phyloP scores from a whole-genome alignment of 73 alveolate species.

The Paramecium pentaurelia region DNA sequence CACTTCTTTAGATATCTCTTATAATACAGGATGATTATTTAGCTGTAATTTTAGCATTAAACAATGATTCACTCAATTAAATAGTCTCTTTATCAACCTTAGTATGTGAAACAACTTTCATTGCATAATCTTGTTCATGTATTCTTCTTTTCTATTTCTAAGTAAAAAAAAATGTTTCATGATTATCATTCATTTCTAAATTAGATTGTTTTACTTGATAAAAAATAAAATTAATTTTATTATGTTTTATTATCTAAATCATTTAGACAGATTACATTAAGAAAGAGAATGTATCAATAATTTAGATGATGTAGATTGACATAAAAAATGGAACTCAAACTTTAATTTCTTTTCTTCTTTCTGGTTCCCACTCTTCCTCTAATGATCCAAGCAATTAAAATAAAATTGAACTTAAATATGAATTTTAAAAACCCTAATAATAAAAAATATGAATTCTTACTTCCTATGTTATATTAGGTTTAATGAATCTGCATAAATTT shows the following conservation, averaged over 20 bases:
- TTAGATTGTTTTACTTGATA: neutral
- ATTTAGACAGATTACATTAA: neutral
- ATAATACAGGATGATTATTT: neutral
- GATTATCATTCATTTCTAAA: neutral
- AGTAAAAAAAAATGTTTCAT: neutral
- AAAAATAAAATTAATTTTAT: neutral
- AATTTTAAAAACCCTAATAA: neutral
- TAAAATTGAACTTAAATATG: neutral
- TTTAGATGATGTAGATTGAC: neutral
- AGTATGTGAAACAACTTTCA: neutral
- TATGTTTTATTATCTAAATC: neutral
- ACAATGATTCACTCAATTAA: neutral
- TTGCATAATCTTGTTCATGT: constrained; percentile 1
- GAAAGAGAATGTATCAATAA: neutral
- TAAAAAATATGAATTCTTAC: neutral
- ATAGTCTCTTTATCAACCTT: neutral
- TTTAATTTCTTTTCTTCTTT: neutral
- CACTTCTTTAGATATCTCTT: neutral
- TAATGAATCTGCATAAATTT: neutral
- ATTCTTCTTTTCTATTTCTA: neutral
- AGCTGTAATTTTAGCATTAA: neutral
- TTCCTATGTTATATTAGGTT: neutral
- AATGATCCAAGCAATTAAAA: neutral
- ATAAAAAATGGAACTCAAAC: neutral
- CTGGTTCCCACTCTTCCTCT: neutral